Evolutionary conservation across 306 rosid species (phyloP), one percentile per base, ranked within the genome.

Genomic region (Dryas drummondii): DNA sequence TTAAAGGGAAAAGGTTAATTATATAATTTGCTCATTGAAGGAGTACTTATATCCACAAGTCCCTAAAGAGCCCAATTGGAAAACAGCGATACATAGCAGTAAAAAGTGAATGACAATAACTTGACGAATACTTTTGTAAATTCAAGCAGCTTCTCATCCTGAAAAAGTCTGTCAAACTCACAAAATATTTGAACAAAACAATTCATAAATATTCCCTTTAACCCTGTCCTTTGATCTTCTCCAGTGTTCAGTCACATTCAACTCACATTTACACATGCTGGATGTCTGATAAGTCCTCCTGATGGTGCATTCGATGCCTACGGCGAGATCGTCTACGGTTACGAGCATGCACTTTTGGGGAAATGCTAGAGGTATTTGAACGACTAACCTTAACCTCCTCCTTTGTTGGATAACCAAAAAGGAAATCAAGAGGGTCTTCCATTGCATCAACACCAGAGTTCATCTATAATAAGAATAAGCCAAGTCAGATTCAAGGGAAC

Each of bases 381-480:
- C 70, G 80, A 56, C 54, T 74, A 74, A 75, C 71, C 72, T 85
- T 74, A 74, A 73, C 71, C 72, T 85, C 93, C 82, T 94, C 97
- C 81, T 52, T 77, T 58, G 65, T 55, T 48, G 80, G 60, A 74
- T 82, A 40, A 79, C 89, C 97, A 55, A 90, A 94, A 51, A 94
- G 51, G 64, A 72, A 82, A 79, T 89, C 97, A 63, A 94, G 80
- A 70, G 97, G 96, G 74, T 89, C 97, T 22, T 76, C 72, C 78
- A 19, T 56, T 65, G 52, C 48, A 58, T 85, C 93, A 63, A 45
- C 54, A 14, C 37, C 84, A 37, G 81, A 66, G 74, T 75, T 86
- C 80, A 22, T 59, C 97, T 90, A 76, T 70, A 66, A 55, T 22
- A 62, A 44, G 37, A 42, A 41, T n/a, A 73, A 22, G 55, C 42